Evolutionary conservation across 2,329 filamentous ascomycete genomes (phyloP), one percentile per base, ranked within the genome.

Genomic region (Colletotrichum spaethianum): DNA sequence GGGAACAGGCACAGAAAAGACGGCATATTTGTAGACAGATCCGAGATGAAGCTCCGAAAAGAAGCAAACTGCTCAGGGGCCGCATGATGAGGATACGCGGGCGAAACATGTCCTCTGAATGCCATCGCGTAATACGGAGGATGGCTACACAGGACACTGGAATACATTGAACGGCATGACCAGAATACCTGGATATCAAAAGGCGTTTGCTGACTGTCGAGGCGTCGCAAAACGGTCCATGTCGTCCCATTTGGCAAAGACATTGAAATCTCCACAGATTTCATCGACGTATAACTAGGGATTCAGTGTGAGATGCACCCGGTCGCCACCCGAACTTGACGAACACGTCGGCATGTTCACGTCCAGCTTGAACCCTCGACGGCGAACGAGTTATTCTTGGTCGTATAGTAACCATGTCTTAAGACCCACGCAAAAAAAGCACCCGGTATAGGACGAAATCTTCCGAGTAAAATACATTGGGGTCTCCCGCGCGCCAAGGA

Each of bases 351-450:
- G 14, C 23, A 50, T 20, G 53, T 31, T 20, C 55, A 26, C 33
- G 46, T 9, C 11, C 42, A 23, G 23, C 31, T 28, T 12, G 7
- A 31, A 14, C 26, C 33, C 28, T 36, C 14, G 11, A 26, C 6
- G 3, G 4, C 26, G n/a, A 46, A 33, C 23, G 28, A 36, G 23
- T 9, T 18, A n/a, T 38, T 6, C 38, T 46, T 18, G 14, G 23
- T 42, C 55, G 23, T 60, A 55, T 11, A 16, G 61, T 40, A 31
- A 36, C 44, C 56, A 48, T 31, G 23, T 52, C 38, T 38, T 14
- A 38, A 53, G 62, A 52, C 55, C 53, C 62, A 42, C n/a, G 46
- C 16, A 60, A 46, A 52, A 52, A 23, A 36, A 40, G 20, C 36
- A 38, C n/a, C 28, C 42, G 57, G 28, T 16, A 53, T 20, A 40